phyloP scores from a whole-genome alignment of 257 asterid species.

The Solanum sparsipilum region DNA sequence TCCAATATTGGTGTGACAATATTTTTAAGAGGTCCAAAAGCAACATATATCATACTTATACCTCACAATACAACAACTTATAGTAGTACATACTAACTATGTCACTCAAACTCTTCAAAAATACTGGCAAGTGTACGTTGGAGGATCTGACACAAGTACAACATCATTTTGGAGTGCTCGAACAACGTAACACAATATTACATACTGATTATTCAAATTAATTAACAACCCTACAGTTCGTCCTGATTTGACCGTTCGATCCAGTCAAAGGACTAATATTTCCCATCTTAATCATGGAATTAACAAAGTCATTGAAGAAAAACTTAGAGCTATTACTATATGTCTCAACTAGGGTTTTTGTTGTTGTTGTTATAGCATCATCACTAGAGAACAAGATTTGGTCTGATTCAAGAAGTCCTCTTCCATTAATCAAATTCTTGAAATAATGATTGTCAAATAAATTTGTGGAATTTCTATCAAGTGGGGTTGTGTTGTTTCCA shows the following conservation, averaged over 20 bases:
- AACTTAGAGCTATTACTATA: constrained; percentile 24
- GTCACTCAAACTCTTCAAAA: background rate
- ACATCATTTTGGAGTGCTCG: background rate
- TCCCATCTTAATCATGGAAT: constrained; percentile 70
- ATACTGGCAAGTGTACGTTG: accelerated
- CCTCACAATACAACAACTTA: background rate
- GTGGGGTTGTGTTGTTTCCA: constrained; percentile 53
- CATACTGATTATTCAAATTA: background rate
- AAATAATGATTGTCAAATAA: constrained; percentile 64
- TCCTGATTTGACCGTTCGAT: constrained; percentile 48
- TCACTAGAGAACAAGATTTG: constrained; percentile 43
- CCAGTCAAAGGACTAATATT: constrained; percentile 46
- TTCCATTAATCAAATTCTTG: constrained; percentile 38
- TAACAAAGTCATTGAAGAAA: constrained; percentile 52
- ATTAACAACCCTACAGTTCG: constrained; percentile 54
- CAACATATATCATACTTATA: background rate
- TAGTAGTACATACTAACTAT: background rate
- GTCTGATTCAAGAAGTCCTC: constrained; percentile 61
- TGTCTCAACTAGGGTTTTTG: constrained; percentile 35
- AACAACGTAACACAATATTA: background rate
- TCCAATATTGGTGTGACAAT: background rate
- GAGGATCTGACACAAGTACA: background rate
- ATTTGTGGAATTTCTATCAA: constrained; percentile 54
- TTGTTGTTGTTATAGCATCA: constrained; percentile 16
- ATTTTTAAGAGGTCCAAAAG: background rate